Evolutionary conservation across 2,329 filamentous ascomycete genomes (phyloP), one percentile per base, ranked within the genome.

Genomic region (Aquanectria penicillioides): DNA sequence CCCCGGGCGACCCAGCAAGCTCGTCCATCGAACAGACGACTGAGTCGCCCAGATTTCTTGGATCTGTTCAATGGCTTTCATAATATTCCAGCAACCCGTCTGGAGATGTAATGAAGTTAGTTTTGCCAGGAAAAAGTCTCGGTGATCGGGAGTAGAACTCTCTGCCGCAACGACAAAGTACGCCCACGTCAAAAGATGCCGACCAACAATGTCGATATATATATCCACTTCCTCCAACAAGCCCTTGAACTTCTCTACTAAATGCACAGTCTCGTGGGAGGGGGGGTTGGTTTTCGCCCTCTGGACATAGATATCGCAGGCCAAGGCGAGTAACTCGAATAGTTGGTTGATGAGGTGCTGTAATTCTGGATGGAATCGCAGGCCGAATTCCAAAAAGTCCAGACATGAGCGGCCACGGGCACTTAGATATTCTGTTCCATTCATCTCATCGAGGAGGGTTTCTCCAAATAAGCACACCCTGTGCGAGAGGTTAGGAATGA

Each of bases 41-140:
- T 68, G 65, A 2, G 63, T 63, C 7, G 61, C 65, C 65, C 65
- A 68, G 22, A 68, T 68, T 12, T 66, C 63, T 17, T 64, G 55
- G 1, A 68, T 62, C 11, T 68, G 65, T 3, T 68, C 65, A n/a
- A 68, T 59, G 4, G 65, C 65, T 22, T 63, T 50, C n/a, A 68
- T 18, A 7, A 68, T 18, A 13, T 68, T 68, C 63, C 63, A 66
- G 1, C 65, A 68, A 0, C 65, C 63, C 1, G 65, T 68, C 5
- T 29, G 61, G 5, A 38, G 61, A 18, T 68, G 52, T 0, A 68
- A 5, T 0, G 66, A 64, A 1, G 62, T 55, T 8, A 68, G 29
- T 3, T 66, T 68, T 3, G 60, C 51, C 11, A 68, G 28, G 15
- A 68, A 68, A 46, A 68, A 68, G 6, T 64, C 46, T 3, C 65